Conservation (phyloP, 202 grass and related monocot species). For the Zoysia matrella region DNA sequence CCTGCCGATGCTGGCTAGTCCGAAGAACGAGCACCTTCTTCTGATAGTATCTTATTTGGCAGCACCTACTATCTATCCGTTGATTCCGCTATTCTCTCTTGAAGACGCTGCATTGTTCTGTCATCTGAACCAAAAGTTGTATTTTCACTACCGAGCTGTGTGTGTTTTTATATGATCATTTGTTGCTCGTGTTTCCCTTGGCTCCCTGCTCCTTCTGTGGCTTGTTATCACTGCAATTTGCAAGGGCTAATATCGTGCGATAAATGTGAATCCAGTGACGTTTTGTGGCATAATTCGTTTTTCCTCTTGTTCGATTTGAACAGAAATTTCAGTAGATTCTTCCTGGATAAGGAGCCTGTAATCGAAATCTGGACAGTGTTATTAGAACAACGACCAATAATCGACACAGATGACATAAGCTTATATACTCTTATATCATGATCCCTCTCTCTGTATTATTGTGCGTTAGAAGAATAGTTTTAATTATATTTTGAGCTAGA, state of each 20-base stretch:
- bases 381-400: background rate
- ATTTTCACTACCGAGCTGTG: slow-evolving; percentile 32
- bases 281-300: background rate
- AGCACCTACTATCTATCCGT: background rate
- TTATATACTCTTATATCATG: background rate
- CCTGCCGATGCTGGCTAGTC: slow-evolving; percentile 1
- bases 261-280: background rate
- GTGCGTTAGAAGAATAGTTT: no score
- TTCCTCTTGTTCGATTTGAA: background rate
- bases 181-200: background rate
- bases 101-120: slow-evolving; percentile 25
- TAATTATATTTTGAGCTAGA: no score
- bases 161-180: slow-evolving; percentile 22
- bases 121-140: slow-evolving; percentile 42
- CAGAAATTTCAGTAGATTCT: background rate
- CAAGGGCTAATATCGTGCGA: background rate
- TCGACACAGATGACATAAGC: background rate
- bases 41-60: slow-evolving; percentile 40
- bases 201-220: background rate
- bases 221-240: background rate
- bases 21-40: slow-evolving; percentile 21
- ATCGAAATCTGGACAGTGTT: background rate
- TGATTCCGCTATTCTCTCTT: slow-evolving; percentile 19
- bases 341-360: background rate
- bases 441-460: no score